A percentile compares a stretch with the other conserved stretches of the same genome.
These are phyloP conservation scores for Candida sithepensis DNA, from an alignment of 805 yeast species.

Conservation along the genomic window DNA sequence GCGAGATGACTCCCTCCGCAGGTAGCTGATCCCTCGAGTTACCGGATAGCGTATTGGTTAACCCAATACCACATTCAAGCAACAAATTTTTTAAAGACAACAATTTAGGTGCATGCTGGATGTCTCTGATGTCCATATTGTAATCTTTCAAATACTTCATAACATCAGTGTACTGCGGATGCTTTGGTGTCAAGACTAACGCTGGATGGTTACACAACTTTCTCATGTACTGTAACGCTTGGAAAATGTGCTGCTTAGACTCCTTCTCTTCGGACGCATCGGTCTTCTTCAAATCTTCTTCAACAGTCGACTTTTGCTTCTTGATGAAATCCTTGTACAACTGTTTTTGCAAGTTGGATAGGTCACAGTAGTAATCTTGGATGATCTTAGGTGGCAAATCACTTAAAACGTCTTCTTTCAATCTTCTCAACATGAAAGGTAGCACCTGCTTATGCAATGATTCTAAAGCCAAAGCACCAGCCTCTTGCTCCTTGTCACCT, in stretches of 20 bases:
- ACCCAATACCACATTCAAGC: constrained; percentile 90
- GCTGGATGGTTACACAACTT: constrained; percentile 97
- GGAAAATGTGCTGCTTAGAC: constrained; percentile 89
- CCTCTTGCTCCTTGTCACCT: constrained; percentile 91
- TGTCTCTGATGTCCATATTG: constrained; percentile 60
- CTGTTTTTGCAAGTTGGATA: constrained; percentile 84
- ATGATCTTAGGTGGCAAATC: constrained; percentile 98
- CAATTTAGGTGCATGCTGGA: constrained; percentile 88
- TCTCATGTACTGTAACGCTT: constrained; percentile 95
- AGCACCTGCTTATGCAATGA: constrained; percentile 94
- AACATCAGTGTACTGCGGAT: constrained; percentile 78
- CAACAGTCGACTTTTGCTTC: constrained; percentile 73
- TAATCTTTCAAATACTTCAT: constrained; percentile 53
- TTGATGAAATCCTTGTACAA: constrained; percentile 85
- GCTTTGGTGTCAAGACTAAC: constrained; percentile 74
- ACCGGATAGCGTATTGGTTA: constrained; percentile 19
- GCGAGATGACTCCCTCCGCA: constrained; percentile 66
- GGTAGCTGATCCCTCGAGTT: constrained; percentile 19
- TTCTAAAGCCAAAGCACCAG: constrained; percentile 93
- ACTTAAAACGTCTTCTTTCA: constrained; percentile 92
- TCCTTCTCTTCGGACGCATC: constrained; percentile 30
- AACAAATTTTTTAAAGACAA: constrained; percentile 75
- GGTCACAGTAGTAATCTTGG: constrained; percentile 96
- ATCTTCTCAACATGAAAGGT: constrained; percentile 93
- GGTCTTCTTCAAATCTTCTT: constrained; percentile 51